These are phyloP conservation scores for Citrus inodora DNA, from an alignment of 345 rosid genomes.

Conservation along the genomic window DNA sequence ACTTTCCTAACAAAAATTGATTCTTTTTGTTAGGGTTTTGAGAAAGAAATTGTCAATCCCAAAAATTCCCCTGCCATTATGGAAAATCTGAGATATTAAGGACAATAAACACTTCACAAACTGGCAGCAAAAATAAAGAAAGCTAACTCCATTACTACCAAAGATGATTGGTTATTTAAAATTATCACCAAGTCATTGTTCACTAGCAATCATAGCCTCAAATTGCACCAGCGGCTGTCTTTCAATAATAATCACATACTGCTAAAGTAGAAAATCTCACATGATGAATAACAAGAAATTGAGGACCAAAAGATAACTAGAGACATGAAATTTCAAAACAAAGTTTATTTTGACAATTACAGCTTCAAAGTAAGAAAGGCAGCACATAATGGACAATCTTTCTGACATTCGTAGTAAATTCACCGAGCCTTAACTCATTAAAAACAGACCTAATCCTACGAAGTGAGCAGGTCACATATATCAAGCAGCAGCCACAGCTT, in stretches of 20 bases:
- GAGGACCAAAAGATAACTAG: not conserved
- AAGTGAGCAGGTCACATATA: not conserved
- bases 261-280: not conserved
- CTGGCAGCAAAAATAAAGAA: not conserved
- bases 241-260: not conserved
- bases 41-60: not conserved
- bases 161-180: not conserved
- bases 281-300: not conserved
- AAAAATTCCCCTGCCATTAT: not conserved
- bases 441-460: not conserved
- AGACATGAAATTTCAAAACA: not conserved
- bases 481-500: conserved; percentile 34
- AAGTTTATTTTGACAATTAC: not conserved
- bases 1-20: not conserved
- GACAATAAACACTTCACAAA: not conserved
- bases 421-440: not conserved
- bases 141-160: not conserved
- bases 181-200: not conserved
- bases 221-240: not conserved
- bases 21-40: not conserved
- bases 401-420: not conserved
- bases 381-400: not conserved
- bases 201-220: not conserved
- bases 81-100: not conserved
- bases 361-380: not conserved